A percentile compares a stretch with the other conserved stretches of the same genome.
Conservation (phyloP, 2,329 filamentous ascomycete species). For the Rugonectria rugulosa region DNA sequence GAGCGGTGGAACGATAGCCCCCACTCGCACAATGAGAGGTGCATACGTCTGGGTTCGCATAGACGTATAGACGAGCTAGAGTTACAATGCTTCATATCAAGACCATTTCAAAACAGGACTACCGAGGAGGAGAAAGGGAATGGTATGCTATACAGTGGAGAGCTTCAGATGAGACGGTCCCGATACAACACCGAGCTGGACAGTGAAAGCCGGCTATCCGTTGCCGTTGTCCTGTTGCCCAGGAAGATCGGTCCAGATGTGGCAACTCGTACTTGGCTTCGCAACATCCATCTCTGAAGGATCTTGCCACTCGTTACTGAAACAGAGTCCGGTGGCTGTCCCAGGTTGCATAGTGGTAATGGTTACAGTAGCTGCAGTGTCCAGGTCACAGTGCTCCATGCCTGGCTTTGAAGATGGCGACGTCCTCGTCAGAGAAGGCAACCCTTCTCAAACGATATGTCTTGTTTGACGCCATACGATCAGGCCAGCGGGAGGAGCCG, state of each 20-base stretch:
- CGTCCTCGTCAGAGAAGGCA: constrained; percentile 20
- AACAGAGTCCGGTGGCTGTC: neutral
- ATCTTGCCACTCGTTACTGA: constrained; percentile 7
- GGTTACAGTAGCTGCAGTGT: neutral
- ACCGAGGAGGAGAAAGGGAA: constrained; percentile 5
- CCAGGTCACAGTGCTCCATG: constrained; percentile 18
- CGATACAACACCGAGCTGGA: constrained; percentile 2
- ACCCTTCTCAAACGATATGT: constrained; percentile 20
- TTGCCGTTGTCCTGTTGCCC: constrained; percentile 5
- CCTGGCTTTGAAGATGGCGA: constrained; percentile 23
- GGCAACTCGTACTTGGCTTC: neutral
- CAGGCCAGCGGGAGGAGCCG: constrained; percentile 2
- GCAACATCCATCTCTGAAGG: constrained; percentile 7
- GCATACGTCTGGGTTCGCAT: neutral
- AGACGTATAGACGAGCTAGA: neutral
- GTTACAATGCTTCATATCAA: constrained; percentile 7
- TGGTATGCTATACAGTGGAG: constrained; percentile 4
- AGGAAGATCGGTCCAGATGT: constrained; percentile 6
- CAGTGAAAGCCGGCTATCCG: constrained; percentile 3
- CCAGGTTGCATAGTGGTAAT: neutral
- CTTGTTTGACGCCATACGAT: constrained; percentile 2
- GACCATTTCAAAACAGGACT: constrained; percentile 5
- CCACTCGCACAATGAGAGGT: constrained; percentile 1
- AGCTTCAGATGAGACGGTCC: constrained; percentile 15
- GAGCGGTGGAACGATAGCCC: constrained; percentile 5